A percentile compares a stretch with the other conserved stretches of the same genome.
Evolutionary conservation across 2,329 filamentous ascomycete genomes (phyloP).

Genomic region (Beauveria rudraprayagi): DNA sequence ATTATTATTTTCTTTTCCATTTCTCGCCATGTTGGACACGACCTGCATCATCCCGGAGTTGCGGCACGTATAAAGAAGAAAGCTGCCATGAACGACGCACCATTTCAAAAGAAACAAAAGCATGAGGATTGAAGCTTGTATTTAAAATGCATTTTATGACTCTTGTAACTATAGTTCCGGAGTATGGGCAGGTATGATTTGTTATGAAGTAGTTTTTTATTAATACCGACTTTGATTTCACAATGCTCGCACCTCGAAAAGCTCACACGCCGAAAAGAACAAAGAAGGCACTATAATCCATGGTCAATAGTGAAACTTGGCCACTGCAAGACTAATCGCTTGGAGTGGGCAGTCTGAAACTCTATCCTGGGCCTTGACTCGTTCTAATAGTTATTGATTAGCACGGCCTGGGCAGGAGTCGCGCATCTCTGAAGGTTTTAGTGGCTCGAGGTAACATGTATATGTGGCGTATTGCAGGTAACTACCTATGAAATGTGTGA

Average conservation of each 20-base stretch:
- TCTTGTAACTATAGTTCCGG: constrained; percentile 10
- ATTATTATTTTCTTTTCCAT: background rate
- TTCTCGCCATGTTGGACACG: constrained; percentile 6
- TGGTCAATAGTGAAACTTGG: no score
- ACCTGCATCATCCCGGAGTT: constrained; percentile 10
- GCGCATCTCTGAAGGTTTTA: background rate
- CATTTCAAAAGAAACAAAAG: background rate
- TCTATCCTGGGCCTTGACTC: constrained; percentile 4
- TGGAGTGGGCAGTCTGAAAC: background rate
- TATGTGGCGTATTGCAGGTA: background rate
- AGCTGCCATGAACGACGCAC: constrained; percentile 3
- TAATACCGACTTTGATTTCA: background rate
- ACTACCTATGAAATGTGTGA: background rate
- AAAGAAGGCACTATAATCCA: no score
- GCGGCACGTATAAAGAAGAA: background rate
- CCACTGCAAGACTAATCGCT: no score
- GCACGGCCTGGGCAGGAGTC: background rate
- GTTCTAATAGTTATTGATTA: background rate
- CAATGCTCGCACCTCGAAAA: background rate
- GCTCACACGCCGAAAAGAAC: no score
- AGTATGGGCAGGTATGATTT: constrained; percentile 3
- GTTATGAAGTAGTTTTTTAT: constrained; percentile 5
- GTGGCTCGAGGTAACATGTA: background rate
- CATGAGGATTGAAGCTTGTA: constrained; percentile 1
- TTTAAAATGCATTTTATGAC: constrained; percentile 7